These are phyloP conservation scores for Rhodotorula sp. DNA, from an alignment of 1,284 basidiomycete genomes.

Conservation along the genomic window DNA sequence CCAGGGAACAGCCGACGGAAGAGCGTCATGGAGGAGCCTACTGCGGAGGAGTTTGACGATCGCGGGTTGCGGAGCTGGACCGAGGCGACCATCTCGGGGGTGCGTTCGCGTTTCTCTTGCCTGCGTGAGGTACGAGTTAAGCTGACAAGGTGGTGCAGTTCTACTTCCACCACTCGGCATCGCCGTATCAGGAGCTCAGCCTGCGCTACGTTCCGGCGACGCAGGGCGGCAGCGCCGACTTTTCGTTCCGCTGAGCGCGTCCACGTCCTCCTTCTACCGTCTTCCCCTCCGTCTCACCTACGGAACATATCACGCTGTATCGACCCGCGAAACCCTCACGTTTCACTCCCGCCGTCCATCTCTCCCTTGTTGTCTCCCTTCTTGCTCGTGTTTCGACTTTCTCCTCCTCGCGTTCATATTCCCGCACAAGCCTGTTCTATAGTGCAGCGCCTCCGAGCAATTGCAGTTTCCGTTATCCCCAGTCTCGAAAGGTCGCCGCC, in stretches of 20 bases:
- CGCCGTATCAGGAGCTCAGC: constrained; percentile 27
- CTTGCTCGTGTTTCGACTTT: background rate
- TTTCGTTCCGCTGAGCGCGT: constrained; percentile 22
- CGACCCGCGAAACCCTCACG: background rate
- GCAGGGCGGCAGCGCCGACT: constrained; percentile 20
- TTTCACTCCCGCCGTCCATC: no score
- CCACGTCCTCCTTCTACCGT: background rate
- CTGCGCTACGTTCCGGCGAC: constrained; percentile 33
- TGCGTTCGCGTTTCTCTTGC: background rate
- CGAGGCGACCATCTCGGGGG: constrained; percentile 29
- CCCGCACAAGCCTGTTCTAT: background rate
- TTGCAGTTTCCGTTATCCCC: background rate
- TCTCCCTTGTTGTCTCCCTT: background rate
- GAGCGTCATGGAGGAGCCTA: background rate
- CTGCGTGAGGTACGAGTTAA: background rate
- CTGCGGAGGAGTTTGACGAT: constrained; percentile 4
- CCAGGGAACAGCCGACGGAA: background rate
- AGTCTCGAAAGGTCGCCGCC: background rate
- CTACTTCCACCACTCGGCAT: constrained; percentile 23
- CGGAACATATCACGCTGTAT: no score
- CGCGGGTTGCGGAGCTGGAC: constrained; percentile 29
- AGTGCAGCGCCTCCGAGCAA: no score
- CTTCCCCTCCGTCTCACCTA: background rate
- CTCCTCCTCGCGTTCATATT: background rate
- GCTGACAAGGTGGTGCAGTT: background rate